These are phyloP conservation scores for Gossypium anomalum DNA, from an alignment of 345 rosid species.

Conservation along the genomic window DNA sequence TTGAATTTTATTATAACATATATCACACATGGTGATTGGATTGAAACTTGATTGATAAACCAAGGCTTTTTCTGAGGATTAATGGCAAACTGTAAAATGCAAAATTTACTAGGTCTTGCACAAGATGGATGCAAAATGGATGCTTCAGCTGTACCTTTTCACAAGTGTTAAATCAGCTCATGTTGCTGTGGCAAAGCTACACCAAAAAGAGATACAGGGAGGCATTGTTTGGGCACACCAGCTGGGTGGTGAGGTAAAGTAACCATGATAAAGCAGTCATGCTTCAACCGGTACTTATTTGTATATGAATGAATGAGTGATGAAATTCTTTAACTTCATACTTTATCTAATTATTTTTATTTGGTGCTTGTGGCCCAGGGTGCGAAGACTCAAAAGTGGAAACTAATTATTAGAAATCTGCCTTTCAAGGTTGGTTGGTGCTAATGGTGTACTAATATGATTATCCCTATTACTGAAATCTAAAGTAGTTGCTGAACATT, in stretches of 20 bases:
- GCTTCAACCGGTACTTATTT: neutral
- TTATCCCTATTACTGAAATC: constrained; percentile 12
- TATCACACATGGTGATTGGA: neutral
- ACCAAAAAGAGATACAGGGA: constrained; percentile 65
- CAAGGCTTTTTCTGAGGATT: neutral
- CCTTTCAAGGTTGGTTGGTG: constrained; percentile 71
- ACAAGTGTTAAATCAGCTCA: constrained; percentile 77
- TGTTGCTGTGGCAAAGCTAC: constrained; percentile 50
- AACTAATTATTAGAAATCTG: constrained; percentile 79
- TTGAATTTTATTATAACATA: neutral
- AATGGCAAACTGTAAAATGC: neutral
- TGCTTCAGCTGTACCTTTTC: constrained; percentile 85
- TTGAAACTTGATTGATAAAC: neutral
- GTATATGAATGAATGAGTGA: neutral
- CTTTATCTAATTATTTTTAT: constrained; percentile 9
- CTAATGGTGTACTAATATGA: neutral
- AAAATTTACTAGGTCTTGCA: constrained; percentile 56
- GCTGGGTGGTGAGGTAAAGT: constrained; percentile 90
- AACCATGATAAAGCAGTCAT: neutral
- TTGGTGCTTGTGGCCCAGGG: constrained; percentile 46
- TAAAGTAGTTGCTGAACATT: constrained; percentile 14
- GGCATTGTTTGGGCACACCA: constrained; percentile 86
- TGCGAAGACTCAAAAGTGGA: constrained; percentile 96
- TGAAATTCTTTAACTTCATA: neutral
- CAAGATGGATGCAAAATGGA: constrained; percentile 87